A percentile compares a stretch with the other conserved stretches of the same genome.
phyloP scores from a whole-genome alignment of 176 grass and related monocot genomes.

The Avena atlantica region DNA sequence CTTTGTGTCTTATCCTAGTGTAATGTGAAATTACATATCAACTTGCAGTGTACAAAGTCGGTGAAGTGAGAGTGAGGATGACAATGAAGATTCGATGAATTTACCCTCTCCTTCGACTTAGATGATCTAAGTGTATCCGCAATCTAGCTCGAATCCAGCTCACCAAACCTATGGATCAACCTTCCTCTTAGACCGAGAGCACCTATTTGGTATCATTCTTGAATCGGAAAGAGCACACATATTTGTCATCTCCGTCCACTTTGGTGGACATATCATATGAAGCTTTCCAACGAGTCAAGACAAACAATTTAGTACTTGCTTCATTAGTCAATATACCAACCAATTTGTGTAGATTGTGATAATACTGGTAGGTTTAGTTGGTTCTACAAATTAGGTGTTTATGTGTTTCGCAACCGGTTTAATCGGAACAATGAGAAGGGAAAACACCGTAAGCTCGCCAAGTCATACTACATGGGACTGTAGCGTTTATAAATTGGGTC shows the following conservation, averaged over 20 bases:
- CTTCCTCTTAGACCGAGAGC: not conserved
- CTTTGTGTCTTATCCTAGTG: too few species aligned
- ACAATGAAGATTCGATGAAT: not conserved
- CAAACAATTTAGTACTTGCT: too few species aligned
- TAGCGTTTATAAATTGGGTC: not conserved
- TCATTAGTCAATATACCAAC: not conserved
- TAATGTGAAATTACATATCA: too few species aligned
- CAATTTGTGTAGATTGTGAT: not conserved
- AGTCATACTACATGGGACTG: not conserved
- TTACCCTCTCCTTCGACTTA: not conserved
- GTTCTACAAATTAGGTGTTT: not conserved
- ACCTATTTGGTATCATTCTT: not conserved
- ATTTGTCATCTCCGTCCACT: not conserved
- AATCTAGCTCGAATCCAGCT: not conserved
- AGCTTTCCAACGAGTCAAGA: not conserved
- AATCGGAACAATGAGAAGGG: not conserved
- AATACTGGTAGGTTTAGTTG: not conserved
- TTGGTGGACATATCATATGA: not conserved
- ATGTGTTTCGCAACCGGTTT: not conserved
- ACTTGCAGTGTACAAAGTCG: too few species aligned
- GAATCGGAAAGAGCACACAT: not conserved
- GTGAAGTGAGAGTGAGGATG: not conserved
- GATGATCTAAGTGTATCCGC: not conserved
- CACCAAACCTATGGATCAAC: not conserved
- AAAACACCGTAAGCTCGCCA: not conserved